These are phyloP conservation scores for Oidium heveae DNA, from an alignment of 2,329 filamentous ascomycete genomes.

Conservation along the genomic window DNA sequence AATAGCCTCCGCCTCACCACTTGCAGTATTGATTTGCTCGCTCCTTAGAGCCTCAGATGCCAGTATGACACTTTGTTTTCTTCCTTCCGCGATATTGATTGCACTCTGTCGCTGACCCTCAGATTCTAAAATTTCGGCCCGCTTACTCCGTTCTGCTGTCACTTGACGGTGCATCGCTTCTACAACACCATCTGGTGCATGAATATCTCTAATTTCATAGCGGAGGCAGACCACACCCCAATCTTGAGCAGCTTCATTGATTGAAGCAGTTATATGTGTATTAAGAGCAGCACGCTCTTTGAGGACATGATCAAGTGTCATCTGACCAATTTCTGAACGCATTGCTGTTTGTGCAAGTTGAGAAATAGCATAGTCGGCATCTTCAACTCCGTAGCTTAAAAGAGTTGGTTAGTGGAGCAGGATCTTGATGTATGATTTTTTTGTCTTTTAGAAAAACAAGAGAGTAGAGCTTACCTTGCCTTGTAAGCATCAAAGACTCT, in stretches of 20 bases:
- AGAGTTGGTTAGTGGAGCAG: neutral
- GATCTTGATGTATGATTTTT: neutral
- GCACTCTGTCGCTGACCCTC: constrained; percentile 92
- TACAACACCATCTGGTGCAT: constrained; percentile 79
- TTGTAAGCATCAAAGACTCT: constrained; percentile 96
- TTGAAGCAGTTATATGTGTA: constrained; percentile 93
- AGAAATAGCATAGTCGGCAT: constrained; percentile 94
- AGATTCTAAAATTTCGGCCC: constrained; percentile 89
- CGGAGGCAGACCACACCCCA: constrained; percentile 93
- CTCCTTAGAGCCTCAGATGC: constrained; percentile 76
- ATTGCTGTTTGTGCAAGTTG: constrained; percentile 97
- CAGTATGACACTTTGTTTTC: constrained; percentile 89
- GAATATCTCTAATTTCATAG: constrained; percentile 96
- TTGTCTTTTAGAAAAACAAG: neutral
- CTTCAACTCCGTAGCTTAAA: constrained; percentile 79
- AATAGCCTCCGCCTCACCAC: constrained; percentile 87
- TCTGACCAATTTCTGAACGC: constrained; percentile 92
- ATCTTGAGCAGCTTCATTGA: constrained; percentile 90
- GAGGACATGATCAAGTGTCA: constrained; percentile 87
- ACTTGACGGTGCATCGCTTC: constrained; percentile 97
- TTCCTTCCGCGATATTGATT: constrained; percentile 96
- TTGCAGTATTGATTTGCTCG: constrained; percentile 81
- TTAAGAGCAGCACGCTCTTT: constrained; percentile 94
- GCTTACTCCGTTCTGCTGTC: constrained; percentile 88
- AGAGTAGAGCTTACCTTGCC: constrained; percentile 40